Percentiles rank a stretch among this genome's conserved stretches.
phyloP scores from a whole-genome alignment of 805 yeast species.

The Kodamaea nitidulidarum region DNA sequence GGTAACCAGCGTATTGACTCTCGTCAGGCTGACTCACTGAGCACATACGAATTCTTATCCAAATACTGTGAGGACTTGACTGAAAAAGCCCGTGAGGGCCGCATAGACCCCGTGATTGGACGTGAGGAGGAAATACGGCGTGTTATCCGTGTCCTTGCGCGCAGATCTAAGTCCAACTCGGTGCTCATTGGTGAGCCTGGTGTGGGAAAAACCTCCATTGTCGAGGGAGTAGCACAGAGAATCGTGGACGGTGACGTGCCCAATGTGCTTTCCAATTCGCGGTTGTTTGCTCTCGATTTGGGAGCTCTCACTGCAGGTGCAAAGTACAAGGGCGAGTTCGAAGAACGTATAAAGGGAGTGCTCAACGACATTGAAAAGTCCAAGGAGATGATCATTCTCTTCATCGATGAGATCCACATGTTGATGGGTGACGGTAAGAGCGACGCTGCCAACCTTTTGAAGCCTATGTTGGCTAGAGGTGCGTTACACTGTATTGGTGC shows the following conservation, averaged over 20 bases:
- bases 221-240: slow-evolving; percentile 98
- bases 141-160: slow-evolving; percentile 90
- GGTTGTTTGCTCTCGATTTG: slow-evolving; percentile 81
- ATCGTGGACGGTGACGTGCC: slow-evolving; percentile 96
- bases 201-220: slow-evolving; percentile 97
- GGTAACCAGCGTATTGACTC: slow-evolving; percentile 92
- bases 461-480: slow-evolving; percentile 97
- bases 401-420: slow-evolving; percentile 98
- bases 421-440: slow-evolving; percentile 98
- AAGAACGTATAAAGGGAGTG: slow-evolving; percentile 96
- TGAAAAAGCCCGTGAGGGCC: slow-evolving; percentile 88
- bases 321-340: slow-evolving; percentile 97
- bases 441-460: slow-evolving; percentile 93
- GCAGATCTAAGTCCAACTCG: slow-evolving; percentile 95
- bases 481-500: slow-evolving; percentile 97
- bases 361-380: slow-evolving; percentile 89
- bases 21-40: slow-evolving; percentile 87
- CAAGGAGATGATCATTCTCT: slow-evolving; percentile 77
- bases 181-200: slow-evolving; percentile 98
- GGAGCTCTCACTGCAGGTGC: slow-evolving; percentile 99
- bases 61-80: slow-evolving; percentile 95
- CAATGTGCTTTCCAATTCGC: slow-evolving; percentile 72
- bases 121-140: slow-evolving; percentile 98
- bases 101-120: slow-evolving; percentile 96
- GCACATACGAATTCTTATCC: slow-evolving; percentile 73